Conservation (phyloP, 805 yeast species). For the Ascoidea rubescens region DNA sequence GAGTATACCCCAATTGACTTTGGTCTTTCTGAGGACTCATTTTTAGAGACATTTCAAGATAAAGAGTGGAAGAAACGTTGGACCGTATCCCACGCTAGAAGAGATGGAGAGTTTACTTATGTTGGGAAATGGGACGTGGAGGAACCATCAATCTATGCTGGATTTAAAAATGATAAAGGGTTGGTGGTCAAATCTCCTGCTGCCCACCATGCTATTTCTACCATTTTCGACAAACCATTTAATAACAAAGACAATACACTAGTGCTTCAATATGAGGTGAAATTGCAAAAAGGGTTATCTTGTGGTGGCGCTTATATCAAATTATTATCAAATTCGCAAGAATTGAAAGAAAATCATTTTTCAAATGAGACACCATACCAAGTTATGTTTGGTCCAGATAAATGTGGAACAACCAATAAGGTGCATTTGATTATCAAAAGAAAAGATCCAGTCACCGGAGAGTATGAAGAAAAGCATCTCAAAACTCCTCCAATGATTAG, state of each 20-base stretch:
- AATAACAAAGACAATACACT: constrained; percentile 49
- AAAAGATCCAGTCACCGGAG: constrained; percentile 37
- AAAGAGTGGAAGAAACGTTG: constrained; percentile 30
- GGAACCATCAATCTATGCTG: constrained; percentile 43
- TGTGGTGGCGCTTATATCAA: constrained; percentile 92
- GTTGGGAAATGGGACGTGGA: constrained; percentile 69
- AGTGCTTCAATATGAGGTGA: constrained; percentile 83
- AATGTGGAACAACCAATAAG: constrained; percentile 69
- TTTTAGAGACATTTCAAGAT: constrained; percentile 52
- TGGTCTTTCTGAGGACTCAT: constrained; percentile 26
- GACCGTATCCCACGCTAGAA: constrained; percentile 45
- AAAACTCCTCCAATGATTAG: constrained; percentile 54
- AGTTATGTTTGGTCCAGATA: constrained; percentile 91
- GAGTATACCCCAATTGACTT: background rate
- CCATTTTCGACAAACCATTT: constrained; percentile 40
- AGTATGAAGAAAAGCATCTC: constrained; percentile 57
- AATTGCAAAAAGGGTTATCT: constrained; percentile 59
- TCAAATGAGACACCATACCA: constrained; percentile 59
- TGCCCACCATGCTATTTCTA: constrained; percentile 72
- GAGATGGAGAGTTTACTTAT: constrained; percentile 42
- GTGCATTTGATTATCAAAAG: constrained; percentile 65
- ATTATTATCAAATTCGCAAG: constrained; percentile 34
- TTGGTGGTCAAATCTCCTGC: constrained; percentile 66
- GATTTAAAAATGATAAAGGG: constrained; percentile 54
- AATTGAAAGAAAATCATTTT: constrained; percentile 31